Evolutionary conservation across 768 basidiomycete species (phyloP).

Genomic region (Amanita muscaria): DNA sequence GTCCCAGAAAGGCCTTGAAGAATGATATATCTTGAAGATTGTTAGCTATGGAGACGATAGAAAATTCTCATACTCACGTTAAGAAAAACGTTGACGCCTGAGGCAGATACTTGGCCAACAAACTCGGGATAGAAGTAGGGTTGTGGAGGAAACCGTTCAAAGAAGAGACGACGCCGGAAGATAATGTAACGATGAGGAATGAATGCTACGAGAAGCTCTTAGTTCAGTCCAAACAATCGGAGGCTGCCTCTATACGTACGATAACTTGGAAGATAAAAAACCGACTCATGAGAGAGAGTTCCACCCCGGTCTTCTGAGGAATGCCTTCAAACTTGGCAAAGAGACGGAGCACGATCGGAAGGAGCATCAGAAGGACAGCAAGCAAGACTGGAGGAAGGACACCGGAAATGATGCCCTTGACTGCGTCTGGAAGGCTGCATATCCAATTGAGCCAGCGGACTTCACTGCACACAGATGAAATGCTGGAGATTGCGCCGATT

Average conservation of each 20-base stretch:
- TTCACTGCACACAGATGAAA: slow-evolving; percentile 55
- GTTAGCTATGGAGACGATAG: background rate
- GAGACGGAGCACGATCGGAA: slow-evolving; percentile 72
- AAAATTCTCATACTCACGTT: slow-evolving; percentile 43
- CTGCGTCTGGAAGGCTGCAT: slow-evolving; percentile 50
- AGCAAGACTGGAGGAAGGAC: slow-evolving; percentile 82
- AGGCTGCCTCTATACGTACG: slow-evolving; percentile 37
- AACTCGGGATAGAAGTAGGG: slow-evolving; percentile 57
- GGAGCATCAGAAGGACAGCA: slow-evolving; percentile 84
- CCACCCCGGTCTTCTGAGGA: slow-evolving; percentile 73
- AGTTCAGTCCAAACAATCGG: background rate
- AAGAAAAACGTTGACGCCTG: slow-evolving; percentile 85
- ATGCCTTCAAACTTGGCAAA: slow-evolving; percentile 86
- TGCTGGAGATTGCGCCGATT: slow-evolving; percentile 80
- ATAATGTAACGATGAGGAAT: slow-evolving; percentile 84
- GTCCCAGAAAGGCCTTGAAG: slow-evolving; percentile 75
- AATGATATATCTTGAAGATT: slow-evolving; percentile 49
- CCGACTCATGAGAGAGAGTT: slow-evolving; percentile 86
- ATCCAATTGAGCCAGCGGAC: slow-evolving; percentile 80
- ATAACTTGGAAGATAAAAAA: slow-evolving; percentile 91
- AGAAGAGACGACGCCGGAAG: slow-evolving; percentile 74
- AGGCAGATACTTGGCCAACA: slow-evolving; percentile 76
- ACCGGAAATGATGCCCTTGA: slow-evolving; percentile 81
- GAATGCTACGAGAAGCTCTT: slow-evolving; percentile 69
- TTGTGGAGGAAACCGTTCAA: slow-evolving; percentile 54